phyloP scores from a whole-genome alignment of 73 alveolate species.

The Paramecium octaurelia region DNA sequence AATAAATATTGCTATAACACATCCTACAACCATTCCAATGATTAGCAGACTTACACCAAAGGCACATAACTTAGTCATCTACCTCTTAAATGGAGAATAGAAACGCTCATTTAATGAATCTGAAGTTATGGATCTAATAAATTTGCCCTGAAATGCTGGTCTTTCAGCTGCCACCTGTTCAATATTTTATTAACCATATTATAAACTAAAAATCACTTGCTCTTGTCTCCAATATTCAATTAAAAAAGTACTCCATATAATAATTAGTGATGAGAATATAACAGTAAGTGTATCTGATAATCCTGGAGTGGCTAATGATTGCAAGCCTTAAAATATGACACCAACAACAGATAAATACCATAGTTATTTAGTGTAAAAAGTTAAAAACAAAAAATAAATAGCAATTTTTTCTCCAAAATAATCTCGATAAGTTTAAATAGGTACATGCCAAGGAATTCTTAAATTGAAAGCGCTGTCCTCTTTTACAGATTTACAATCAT shows the following conservation, averaged over 20 bases:
- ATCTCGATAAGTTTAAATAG: constrained; percentile 35
- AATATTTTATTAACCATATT: constrained; percentile 71
- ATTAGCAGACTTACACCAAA: constrained; percentile 53
- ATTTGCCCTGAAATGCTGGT: constrained; percentile 63
- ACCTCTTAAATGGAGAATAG: constrained; percentile 45
- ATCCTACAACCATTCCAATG: constrained; percentile 59
- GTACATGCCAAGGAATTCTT: constrained; percentile 41
- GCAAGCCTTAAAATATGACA: neutral
- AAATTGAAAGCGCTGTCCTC: neutral
- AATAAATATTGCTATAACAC: constrained; percentile 52
- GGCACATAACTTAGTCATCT: constrained; percentile 12
- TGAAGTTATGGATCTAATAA: constrained; percentile 59
- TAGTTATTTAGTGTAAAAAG: constrained; percentile 31
- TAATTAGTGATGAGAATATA: constrained; percentile 28
- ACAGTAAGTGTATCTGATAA: neutral
- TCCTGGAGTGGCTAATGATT: constrained; percentile 14
- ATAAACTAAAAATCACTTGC: constrained; percentile 55
- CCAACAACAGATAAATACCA: constrained; percentile 51
- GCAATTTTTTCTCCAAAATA: constrained; percentile 70
- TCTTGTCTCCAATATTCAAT: constrained; percentile 69
- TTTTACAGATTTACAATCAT: constrained; percentile 24
- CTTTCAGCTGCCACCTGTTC: constrained; percentile 67
- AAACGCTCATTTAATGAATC: constrained; percentile 62
- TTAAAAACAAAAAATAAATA: constrained; percentile 50
- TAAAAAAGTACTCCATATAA: constrained; percentile 67